Base-by-base conservation (phyloP, 1,284 basidiomycete species). In the Pyrrhoderma lamaoense region DNA sequence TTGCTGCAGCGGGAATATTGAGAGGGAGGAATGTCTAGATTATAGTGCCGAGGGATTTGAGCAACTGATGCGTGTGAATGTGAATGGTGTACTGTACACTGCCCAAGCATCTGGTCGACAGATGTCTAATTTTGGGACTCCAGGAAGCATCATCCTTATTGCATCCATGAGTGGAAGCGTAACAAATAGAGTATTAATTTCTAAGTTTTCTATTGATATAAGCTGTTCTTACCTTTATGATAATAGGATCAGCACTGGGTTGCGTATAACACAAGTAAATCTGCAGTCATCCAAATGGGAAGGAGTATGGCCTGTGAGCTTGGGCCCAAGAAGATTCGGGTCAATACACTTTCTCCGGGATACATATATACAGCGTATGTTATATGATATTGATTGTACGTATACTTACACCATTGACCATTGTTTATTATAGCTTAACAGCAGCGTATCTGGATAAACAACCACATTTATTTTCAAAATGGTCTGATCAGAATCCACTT, bases 281-380 rank as follows among this genome's bases (percentile, higher is more conserved):
- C 84, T 2, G 89, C 83, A 1, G 84, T 92, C 4, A 65, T 89
- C 42, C 89, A 92, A 67, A 87, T 91, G 81, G 82, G 72, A 18
- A 77, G 87, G 56, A 91, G 85, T 67, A 79, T 92, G 75, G 89
- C 90, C 2, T 86, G 85, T 63, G 90, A 93, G 64, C 78, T 89
- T 50, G 87, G 86, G 4, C 70, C 66, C 19, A 72, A 80, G 61
- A 68, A 75, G 3, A 91, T 93, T 55, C 72, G 87, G 5, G 84
- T 89, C 52, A 88, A 89, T 63, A 72, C 80, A n/a, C 69, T 88
- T 47, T 86, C 82, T 8, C 85, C 85, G 0, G 86, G 86, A 3
- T 74, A 88, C 63, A 88, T 89, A 37, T 80, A 82, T 59, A 89
- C 86, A 2, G 70, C 70, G 84, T 86, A 56, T 44, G 79, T 13